phyloP scores from a whole-genome alignment of 2,329 filamentous ascomycete genomes.

The Penicillium hordei region DNA sequence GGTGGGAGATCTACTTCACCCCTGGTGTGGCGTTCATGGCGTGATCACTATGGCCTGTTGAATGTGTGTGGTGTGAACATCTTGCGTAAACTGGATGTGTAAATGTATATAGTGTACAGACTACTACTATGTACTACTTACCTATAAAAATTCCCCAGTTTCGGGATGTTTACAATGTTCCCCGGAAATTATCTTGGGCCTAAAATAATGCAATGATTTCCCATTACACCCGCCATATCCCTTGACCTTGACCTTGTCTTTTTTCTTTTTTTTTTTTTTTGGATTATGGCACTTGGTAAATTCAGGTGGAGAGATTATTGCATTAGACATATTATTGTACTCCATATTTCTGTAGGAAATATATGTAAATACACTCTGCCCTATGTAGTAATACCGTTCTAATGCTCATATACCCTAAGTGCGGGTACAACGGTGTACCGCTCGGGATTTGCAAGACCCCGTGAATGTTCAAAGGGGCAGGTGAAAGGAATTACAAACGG shows the following conservation, averaged over 20 bases:
- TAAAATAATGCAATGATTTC: neutral
- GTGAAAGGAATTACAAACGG: conserved; percentile 4
- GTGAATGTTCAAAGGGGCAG: neutral
- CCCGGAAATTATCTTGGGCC: conserved; percentile 4
- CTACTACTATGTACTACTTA: neutral
- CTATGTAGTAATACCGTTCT: neutral
- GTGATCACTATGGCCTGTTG: conserved; percentile 13
- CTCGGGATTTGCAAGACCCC: neutral
- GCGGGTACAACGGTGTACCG: neutral
- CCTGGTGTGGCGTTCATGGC: conserved; percentile 20
- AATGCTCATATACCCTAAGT: neutral
- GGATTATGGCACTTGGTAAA: neutral
- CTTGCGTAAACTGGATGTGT: neutral
- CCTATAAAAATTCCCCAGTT: neutral
- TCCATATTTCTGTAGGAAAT: neutral
- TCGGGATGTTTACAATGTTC: neutral
- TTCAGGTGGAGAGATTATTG: neutral
- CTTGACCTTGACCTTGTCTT: neutral
- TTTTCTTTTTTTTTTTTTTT: neutral
- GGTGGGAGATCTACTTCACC: conserved; percentile 16
- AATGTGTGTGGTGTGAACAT: neutral
- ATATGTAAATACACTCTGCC: neutral
- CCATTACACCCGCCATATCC: conserved; percentile 2
- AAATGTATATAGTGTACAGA: neutral
- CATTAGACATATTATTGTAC: neutral